Conservation (phyloP, 306 rosid species). For the Coriaria nepalensis region DNA sequence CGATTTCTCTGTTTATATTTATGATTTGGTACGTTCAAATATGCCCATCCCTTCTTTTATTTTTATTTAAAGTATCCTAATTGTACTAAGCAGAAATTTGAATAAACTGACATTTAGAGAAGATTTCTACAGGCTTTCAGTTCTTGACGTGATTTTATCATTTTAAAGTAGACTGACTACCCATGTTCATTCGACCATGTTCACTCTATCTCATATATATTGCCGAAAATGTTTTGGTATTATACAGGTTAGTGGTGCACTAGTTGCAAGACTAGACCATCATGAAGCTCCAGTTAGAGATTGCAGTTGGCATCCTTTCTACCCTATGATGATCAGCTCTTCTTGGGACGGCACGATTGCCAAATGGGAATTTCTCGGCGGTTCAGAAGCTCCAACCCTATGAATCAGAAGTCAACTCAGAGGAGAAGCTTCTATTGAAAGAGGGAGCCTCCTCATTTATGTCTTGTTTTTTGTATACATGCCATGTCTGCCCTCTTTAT, state of each 20-base stretch:
- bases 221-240: not conserved
- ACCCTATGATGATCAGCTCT: constrained; percentile 61
- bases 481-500: too few species aligned
- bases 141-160: too few species aligned
- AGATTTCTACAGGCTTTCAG: too few species aligned
- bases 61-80: too few species aligned
- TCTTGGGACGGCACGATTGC: constrained; percentile 78
- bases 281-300: constrained; percentile 73
- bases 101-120: not conserved
- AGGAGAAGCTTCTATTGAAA: constrained; percentile 21
- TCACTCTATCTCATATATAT: not conserved
- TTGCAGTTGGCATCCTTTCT: constrained; percentile 83
- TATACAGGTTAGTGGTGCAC: constrained; percentile 51
- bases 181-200: too few species aligned
- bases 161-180: too few species aligned
- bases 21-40: constrained; percentile 58
- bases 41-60: not conserved
- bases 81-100: too few species aligned
- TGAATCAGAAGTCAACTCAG: constrained; percentile 16
- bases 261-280: constrained; percentile 64
- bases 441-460: too few species aligned
- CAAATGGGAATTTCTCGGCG: constrained; percentile 58
- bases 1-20: constrained; percentile 46
- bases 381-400: constrained; percentile 17
- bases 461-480: too few species aligned